A percentile compares a stretch with the other conserved stretches of the same genome.
Evolutionary conservation across 306 rosid species (phyloP).

Genomic region (Dicorynia guianensis): DNA sequence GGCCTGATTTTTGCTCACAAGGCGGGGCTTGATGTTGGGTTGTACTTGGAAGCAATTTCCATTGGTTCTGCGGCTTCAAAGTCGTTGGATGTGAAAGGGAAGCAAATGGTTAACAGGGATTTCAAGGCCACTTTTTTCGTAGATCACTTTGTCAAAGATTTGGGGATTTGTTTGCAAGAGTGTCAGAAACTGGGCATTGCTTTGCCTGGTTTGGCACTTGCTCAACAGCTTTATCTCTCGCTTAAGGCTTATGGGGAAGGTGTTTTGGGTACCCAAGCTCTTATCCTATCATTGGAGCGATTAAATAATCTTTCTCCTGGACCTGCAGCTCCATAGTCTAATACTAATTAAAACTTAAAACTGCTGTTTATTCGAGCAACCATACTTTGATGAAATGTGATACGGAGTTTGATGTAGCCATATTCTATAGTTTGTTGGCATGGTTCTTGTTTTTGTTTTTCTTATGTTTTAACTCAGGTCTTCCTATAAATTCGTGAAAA

Average conservation of each 20-base stretch:
- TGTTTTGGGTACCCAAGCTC: conserved; percentile 76
- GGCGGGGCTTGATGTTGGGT: conserved; percentile 74
- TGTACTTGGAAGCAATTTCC: conserved; percentile 71
- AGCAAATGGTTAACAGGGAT: conserved; percentile 73
- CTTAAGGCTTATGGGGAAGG: conserved; percentile 89
- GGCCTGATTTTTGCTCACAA: conserved; percentile 87
- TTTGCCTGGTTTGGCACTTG: conserved; percentile 85
- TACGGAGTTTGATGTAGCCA: no score
- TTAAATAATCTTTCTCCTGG: conserved; percentile 73
- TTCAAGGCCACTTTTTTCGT: conserved; percentile 81
- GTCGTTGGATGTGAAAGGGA: conserved; percentile 66
- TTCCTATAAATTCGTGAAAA: no score
- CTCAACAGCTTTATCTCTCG: conserved; percentile 84
- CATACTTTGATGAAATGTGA: no score
- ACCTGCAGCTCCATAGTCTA: conserved; percentile 22
- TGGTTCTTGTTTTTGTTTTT: no score
- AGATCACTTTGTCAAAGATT: conserved; percentile 85
- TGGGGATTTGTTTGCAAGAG: conserved; percentile 90
- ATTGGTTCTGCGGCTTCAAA: conserved; percentile 82
- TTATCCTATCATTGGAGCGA: conserved; percentile 75
- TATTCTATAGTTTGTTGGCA: no score
- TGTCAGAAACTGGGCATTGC: conserved; percentile 82
- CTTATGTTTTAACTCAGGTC: no score
- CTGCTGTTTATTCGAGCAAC: no score
- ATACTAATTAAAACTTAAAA: conserved; percentile 24